These are phyloP conservation scores for Neonectria punicea DNA, from an alignment of 2,329 filamentous ascomycete genomes.

Conservation along the genomic window DNA sequence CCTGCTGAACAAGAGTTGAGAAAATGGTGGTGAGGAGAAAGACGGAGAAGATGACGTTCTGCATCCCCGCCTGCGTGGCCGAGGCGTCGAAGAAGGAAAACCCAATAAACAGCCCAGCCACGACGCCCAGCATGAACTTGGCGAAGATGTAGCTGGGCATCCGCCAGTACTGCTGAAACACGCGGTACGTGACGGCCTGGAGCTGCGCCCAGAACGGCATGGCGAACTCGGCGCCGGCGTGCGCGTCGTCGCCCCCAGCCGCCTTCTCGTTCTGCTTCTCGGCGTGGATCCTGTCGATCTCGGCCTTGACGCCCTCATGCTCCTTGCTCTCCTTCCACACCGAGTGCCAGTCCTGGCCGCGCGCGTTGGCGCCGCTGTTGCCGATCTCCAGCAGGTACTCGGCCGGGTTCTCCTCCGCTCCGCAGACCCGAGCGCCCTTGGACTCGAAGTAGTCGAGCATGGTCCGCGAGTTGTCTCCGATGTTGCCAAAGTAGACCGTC, in stretches of 20 bases:
- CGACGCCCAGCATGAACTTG: constrained; percentile 70
- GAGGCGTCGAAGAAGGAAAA: constrained; percentile 73
- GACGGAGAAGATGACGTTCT: constrained; percentile 78
- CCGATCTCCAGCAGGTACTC: constrained; percentile 77
- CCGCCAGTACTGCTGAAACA: constrained; percentile 87
- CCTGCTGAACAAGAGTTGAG: constrained; percentile 72
- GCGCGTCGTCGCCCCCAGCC: constrained; percentile 27
- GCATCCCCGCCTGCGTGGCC: constrained; percentile 72
- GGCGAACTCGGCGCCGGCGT: constrained; percentile 74
- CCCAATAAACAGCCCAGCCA: constrained; percentile 76
- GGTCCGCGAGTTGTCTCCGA: constrained; percentile 67
- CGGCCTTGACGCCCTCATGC: constrained; percentile 61
- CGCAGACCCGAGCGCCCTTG: constrained; percentile 70
- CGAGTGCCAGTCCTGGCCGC: constrained; percentile 69
- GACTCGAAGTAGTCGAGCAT: constrained; percentile 72
- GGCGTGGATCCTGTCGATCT: constrained; percentile 72
- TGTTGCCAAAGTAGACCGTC: constrained; percentile 76
- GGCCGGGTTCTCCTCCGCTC: constrained; percentile 74
- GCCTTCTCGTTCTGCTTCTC: constrained; percentile 50
- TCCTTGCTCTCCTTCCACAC: constrained; percentile 71
- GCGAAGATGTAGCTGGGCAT: constrained; percentile 81
- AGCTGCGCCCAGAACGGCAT: constrained; percentile 77
- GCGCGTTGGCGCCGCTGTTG: constrained; percentile 52
- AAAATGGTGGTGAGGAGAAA: constrained; percentile 84
- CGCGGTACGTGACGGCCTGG: constrained; percentile 70